Evolutionary conservation across 352 stramenopile species (phyloP).

Genomic region (Pythium periplocum): DNA sequence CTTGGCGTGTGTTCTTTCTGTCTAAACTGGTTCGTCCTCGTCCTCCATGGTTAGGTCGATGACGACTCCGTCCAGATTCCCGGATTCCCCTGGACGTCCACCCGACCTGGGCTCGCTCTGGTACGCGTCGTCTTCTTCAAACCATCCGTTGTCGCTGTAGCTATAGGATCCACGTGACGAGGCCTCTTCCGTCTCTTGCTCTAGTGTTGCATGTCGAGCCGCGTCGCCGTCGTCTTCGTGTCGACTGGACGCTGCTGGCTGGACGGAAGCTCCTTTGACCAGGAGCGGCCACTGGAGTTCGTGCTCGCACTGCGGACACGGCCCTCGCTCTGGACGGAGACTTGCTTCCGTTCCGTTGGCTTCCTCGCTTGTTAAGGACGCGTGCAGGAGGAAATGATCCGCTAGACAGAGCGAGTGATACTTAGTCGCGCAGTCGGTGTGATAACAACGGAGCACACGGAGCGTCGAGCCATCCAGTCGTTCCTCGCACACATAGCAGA

Average conservation of each 20-base stretch:
- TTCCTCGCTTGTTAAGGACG: slow-evolving; percentile 9
- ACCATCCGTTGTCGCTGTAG: slow-evolving; percentile 27
- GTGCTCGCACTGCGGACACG: slow-evolving; percentile 39
- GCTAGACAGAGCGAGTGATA: slow-evolving; percentile 42
- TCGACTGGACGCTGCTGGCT: neutral
- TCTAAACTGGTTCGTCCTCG: neutral
- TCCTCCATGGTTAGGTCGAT: slow-evolving; percentile 17
- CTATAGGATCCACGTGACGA: slow-evolving; percentile 1
- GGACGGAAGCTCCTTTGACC: slow-evolving; percentile 4
- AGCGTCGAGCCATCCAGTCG: slow-evolving; percentile 7
- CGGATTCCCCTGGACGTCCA: neutral
- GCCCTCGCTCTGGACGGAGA: slow-evolving; percentile 20
- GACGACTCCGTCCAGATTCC: slow-evolving; percentile 5
- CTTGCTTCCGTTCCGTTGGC: neutral
- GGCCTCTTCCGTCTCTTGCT: neutral
- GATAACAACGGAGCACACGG: slow-evolving; percentile 33
- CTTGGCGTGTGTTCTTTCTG: too few species aligned
- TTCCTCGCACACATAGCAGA: slow-evolving; percentile 50
- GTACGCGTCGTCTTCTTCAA: slow-evolving; percentile 20
- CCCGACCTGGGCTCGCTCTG: neutral
- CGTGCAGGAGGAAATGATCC: slow-evolving; percentile 46
- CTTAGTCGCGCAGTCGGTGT: slow-evolving; percentile 31
- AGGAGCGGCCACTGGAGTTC: slow-evolving; percentile 40
- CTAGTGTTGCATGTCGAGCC: too few species aligned
- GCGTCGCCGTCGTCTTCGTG: neutral